Conservation (phyloP, 2,329 filamentous ascomycete species). For the Pyrenophora seminiperda region DNA sequence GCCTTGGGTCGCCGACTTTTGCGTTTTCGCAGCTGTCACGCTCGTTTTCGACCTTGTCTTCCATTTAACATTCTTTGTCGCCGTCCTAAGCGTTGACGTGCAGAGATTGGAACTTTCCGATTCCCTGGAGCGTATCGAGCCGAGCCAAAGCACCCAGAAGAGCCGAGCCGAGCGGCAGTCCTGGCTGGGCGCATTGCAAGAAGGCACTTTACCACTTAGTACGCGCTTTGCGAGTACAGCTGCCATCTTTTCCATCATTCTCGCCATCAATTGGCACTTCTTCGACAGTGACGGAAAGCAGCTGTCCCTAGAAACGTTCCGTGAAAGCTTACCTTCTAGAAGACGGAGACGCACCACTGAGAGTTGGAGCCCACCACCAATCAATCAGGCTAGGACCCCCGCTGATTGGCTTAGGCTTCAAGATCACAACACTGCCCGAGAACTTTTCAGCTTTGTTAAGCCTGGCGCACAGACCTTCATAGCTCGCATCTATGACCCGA, state of each 20-base stretch:
- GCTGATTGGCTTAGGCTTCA: constrained; percentile 77
- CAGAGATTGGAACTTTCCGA: constrained; percentile 76
- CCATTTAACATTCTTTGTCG: constrained; percentile 77
- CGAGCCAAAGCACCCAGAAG: constrained; percentile 50
- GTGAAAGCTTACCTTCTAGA: constrained; percentile 30
- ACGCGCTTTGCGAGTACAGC: constrained; percentile 76
- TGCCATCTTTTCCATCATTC: constrained; percentile 72
- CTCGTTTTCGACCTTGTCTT: constrained; percentile 79
- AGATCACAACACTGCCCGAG: constrained; percentile 77
- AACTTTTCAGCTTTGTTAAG: constrained; percentile 77
- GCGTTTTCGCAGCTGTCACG: constrained; percentile 75
- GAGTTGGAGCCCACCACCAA: constrained; percentile 55
- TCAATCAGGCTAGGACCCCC: constrained; percentile 77
- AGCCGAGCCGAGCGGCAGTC: constrained; percentile 55
- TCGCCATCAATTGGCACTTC: constrained; percentile 79
- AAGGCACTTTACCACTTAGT: constrained; percentile 69
- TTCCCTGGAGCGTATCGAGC: constrained; percentile 60
- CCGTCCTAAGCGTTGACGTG: constrained; percentile 79
- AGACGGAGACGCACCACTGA: constrained; percentile 23
- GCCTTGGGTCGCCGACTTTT: constrained; percentile 74
- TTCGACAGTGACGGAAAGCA: constrained; percentile 62
- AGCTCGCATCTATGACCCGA: constrained; percentile 74
- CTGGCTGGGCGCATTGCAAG: constrained; percentile 67
- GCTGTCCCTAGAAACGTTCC: constrained; percentile 32
- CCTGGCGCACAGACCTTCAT: constrained; percentile 73